phyloP scores from a whole-genome alignment of 345 rosid genomes.

The Rhizophora apiculata region DNA sequence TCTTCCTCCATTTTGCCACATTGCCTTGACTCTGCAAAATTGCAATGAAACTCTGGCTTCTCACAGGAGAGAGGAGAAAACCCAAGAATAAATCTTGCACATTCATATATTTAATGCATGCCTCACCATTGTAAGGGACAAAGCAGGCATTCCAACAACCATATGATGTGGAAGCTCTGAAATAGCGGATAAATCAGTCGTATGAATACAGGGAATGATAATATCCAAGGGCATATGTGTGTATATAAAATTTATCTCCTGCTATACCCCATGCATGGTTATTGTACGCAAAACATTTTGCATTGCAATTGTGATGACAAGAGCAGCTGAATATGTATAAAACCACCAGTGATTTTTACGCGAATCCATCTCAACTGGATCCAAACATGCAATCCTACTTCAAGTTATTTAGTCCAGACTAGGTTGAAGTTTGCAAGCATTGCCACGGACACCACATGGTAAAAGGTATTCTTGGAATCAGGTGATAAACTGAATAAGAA shows the following conservation, averaged over 20 bases:
- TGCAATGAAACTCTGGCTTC: conserved; percentile 25
- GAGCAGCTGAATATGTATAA: background rate
- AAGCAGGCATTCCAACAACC: conserved; percentile 89
- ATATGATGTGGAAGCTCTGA: conserved; percentile 61
- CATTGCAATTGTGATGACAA: too few species aligned
- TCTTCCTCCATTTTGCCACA: conserved; percentile 84
- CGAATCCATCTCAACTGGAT: background rate
- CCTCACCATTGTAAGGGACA: conserved; percentile 96
- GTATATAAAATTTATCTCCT: too few species aligned
- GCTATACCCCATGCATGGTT: too few species aligned
- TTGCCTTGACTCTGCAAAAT: conserved; percentile 86
- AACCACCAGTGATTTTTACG: background rate
- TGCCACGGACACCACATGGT: background rate
- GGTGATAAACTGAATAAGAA: too few species aligned
- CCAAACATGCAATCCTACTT: too few species aligned
- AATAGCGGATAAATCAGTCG: conserved; percentile 17
- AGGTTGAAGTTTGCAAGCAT: background rate
- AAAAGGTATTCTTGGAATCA: background rate
- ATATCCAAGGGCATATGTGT: background rate
- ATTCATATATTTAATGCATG: conserved; percentile 6
- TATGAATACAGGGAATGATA: background rate
- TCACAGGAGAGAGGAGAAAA: conserved; percentile 20
- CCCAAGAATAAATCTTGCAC: conserved; percentile 1
- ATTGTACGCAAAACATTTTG: too few species aligned
- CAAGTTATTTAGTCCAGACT: background rate